These are phyloP conservation scores for Euphorbia pulcherrima DNA, from an alignment of 345 rosid genomes.

Conservation along the genomic window DNA sequence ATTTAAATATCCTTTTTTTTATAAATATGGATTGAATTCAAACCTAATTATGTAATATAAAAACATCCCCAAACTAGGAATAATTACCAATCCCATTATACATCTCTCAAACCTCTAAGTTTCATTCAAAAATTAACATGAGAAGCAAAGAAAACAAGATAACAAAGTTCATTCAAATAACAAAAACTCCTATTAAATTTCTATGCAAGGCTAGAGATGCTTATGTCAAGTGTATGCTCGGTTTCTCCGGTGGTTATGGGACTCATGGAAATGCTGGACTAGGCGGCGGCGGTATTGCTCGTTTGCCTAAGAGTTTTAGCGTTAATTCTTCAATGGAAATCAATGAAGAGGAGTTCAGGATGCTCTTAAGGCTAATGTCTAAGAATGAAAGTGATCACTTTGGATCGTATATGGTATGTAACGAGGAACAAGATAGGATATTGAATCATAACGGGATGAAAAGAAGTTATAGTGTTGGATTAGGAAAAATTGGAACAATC, in stretches of 20 bases:
- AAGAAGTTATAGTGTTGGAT: slow-evolving; percentile 46
- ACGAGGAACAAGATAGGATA: background rate
- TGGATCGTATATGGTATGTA: background rate
- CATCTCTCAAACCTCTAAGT: background rate
- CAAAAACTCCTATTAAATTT: slow-evolving; percentile 27
- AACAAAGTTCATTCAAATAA: slow-evolving; percentile 23
- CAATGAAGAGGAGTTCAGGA: slow-evolving; percentile 19
- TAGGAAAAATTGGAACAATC: slow-evolving; percentile 48
- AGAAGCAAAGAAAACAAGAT: slow-evolving; percentile 17
- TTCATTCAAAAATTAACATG: background rate
- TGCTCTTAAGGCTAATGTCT: slow-evolving; percentile 21
- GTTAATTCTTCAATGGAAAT: slow-evolving; percentile 22
- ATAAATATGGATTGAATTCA: too few relatives aligned
- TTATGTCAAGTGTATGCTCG: slow-evolving; percentile 33
- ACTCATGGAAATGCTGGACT: slow-evolving; percentile 6
- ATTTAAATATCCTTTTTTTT: too few relatives aligned
- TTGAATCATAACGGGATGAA: slow-evolving; percentile 3
- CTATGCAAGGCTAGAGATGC: slow-evolving; percentile 34
- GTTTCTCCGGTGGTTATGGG: slow-evolving; percentile 16
- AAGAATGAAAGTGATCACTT: slow-evolving; percentile 9
- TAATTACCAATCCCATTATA: too few relatives aligned
- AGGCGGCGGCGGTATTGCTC: slow-evolving; percentile 10
- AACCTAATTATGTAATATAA: too few relatives aligned
- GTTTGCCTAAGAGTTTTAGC: slow-evolving; percentile 31
- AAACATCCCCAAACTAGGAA: too few relatives aligned